Conservation (phyloP, 176 grass and related monocot species). For the sorghum (Sorghum bicolor) region DNA sequence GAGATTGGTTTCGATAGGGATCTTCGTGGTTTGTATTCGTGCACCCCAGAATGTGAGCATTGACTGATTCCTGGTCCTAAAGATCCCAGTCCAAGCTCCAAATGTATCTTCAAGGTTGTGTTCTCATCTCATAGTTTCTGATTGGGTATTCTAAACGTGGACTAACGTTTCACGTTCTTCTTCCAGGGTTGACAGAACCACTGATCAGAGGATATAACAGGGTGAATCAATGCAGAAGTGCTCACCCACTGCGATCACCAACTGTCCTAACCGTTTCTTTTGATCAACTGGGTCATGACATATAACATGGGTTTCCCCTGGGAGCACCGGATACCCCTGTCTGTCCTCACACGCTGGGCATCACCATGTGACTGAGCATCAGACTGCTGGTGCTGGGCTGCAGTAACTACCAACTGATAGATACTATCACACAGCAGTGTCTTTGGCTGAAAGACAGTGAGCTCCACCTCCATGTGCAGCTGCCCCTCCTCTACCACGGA, state of each 20-base stretch:
- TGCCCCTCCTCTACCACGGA: constrained; percentile 7
- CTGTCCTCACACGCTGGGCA: constrained; percentile 4
- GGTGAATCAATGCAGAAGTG: neutral
- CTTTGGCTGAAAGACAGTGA: neutral
- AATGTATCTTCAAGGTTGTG: neutral
- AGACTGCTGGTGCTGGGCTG: neutral
- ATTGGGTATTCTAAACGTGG: neutral
- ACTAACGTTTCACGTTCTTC: neutral
- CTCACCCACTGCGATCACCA: neutral
- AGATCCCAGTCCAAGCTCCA: neutral
- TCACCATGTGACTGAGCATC: constrained; percentile 11
- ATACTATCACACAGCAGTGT: neutral
- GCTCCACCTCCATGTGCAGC: constrained; percentile 25
- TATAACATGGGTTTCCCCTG: neutral
- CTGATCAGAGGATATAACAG: neutral
- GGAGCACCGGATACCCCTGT: neutral
- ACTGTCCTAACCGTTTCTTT: neutral
- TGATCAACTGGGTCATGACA: constrained; percentile 4
- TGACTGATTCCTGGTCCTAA: neutral
- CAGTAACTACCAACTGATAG: neutral
- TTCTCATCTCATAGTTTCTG: neutral
- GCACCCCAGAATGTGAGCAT: neutral
- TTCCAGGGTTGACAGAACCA: neutral
- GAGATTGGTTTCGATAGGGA: neutral
- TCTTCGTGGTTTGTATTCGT: neutral